Conservation (phyloP, 345 rosid species). For the Cardiospermum halicacabum region DNA sequence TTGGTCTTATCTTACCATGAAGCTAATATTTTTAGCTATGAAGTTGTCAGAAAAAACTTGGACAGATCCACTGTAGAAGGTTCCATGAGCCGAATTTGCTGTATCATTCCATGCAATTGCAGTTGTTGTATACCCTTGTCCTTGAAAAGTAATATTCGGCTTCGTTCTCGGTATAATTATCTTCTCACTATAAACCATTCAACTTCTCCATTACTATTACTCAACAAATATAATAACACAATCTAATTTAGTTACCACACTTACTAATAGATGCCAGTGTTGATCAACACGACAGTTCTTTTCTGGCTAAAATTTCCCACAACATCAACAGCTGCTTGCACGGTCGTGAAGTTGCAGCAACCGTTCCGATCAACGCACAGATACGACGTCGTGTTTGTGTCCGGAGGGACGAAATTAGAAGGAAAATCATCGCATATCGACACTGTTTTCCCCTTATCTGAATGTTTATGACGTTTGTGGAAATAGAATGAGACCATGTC, state of each 20-base stretch:
- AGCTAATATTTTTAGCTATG: constrained; percentile 77
- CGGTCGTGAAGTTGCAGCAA: constrained; percentile 80
- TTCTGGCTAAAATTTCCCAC: constrained; percentile 47
- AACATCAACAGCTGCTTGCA: constrained; percentile 76
- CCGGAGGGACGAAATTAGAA: constrained; percentile 54
- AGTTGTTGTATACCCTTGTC: constrained; percentile 76
- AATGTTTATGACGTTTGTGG: constrained; percentile 23
- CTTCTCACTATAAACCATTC: constrained; percentile 69
- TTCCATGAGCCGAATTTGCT: constrained; percentile 68
- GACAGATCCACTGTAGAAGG: constrained; percentile 71
- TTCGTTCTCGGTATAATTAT: constrained; percentile 55
- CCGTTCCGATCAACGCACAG: constrained; percentile 77
- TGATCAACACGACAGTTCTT: constrained; percentile 70
- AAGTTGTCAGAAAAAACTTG: constrained; percentile 78
- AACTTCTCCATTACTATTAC: no score
- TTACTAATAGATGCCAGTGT: constrained; percentile 83
- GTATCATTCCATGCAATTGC: constrained; percentile 90
- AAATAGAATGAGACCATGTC: constrained; percentile 13
- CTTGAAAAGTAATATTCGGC: constrained; percentile 82
- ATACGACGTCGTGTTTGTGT: constrained; percentile 54
- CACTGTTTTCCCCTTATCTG: constrained; percentile 15
- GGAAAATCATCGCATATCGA: constrained; percentile 76
- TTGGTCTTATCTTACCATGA: constrained; percentile 77
- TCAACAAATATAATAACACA: neutral
- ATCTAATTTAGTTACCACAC: no score